Base-by-base conservation (phyloP, 2,329 filamentous ascomycete genomes). In the Pseudopithomyces maydicus region DNA sequence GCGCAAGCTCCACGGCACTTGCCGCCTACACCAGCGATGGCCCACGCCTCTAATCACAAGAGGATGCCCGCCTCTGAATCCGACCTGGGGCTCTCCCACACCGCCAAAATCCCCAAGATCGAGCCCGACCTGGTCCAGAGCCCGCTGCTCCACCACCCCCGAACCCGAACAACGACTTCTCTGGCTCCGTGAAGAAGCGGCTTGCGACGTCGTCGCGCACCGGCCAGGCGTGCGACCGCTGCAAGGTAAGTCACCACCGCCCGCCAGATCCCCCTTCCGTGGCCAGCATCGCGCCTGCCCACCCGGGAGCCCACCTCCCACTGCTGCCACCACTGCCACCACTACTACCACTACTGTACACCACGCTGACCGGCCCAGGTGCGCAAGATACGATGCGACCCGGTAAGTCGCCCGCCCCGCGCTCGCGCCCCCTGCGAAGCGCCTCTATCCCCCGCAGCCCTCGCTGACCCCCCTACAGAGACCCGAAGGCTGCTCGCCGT, bases 381-480 rank as follows among this genome's bases (percentile, higher is more conserved):
- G 56, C 87, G 92, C 65, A 96, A 96, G 78, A 96, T 96, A 68
- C 87, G 90, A 71, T 96, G 92, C 81, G 92, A 96, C 79, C 89
- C 88, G 14, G 38, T 50, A 41, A 26, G 46, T 39, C 46, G 19
- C 19, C 17, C 19, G 20, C 19, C 26, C 26, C 26, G 4, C 26
- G 4, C 26, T 8, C 4, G 26, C 26, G 26, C 26, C 26, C 26
- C 8, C 26, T 29, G 5, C 26, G n/a, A n/a, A 29, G 26, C 22
- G 20, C 6, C 7, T 33, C 8, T 11, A 2, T 26, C 6, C 36
- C 22, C 23, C 11, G 38, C 23, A 19, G 19, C 38, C 15, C 17
- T 20, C 2, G 26, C 48, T 51, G 48, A 51, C 12, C 38, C 10
- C 5, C 1, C 26, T 23, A 11, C n/a, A 51, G 52, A 82, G 90